Evolutionary conservation across 371 early-diverging fungal genomes (phyloP).

Genomic region (Lichtheimia ornata): DNA sequence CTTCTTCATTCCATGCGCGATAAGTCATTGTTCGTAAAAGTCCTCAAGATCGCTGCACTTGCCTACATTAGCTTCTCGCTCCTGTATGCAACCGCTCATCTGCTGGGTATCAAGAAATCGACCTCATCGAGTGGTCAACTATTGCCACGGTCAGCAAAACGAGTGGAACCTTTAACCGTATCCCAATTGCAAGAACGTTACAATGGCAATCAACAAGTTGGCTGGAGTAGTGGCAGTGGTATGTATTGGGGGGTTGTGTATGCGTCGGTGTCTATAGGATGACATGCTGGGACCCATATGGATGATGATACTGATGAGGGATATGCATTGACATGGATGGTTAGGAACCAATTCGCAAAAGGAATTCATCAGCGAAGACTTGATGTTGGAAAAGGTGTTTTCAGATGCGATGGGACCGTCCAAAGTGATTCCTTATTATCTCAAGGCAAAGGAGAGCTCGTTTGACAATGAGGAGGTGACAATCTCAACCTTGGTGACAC

Average conservation of each 20-base stretch:
- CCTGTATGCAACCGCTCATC: constrained; percentile 32
- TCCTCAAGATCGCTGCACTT: constrained; percentile 22
- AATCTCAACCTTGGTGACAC: constrained; percentile 58
- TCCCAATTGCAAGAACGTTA: constrained; percentile 24
- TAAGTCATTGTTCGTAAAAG: constrained; percentile 12
- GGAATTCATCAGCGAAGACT: constrained; percentile 38
- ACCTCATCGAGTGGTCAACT: background rate
- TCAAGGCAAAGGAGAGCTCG: constrained; percentile 37
- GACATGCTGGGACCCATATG: background rate
- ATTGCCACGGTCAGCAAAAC: constrained; percentile 1
- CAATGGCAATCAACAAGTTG: constrained; percentile 24
- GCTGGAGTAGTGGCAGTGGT: constrained; percentile 14
- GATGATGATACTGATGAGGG: no score
- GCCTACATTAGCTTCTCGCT: constrained; percentile 28
- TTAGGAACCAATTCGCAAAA: constrained; percentile 3
- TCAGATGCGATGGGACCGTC: constrained; percentile 63
- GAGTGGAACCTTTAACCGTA: constrained; percentile 14
- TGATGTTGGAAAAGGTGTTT: constrained; percentile 55
- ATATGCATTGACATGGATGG: background rate
- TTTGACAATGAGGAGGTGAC: constrained; percentile 58
- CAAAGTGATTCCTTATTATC: constrained; percentile 62
- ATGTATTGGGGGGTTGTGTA: no score
- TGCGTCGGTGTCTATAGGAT: background rate
- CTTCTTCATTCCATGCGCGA: constrained; percentile 18
- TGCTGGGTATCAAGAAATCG: constrained; percentile 18